A percentile compares a stretch with the other conserved stretches of the same genome.
These are phyloP conservation scores for Bremia lactucae DNA, from an alignment of 352 stramenopile genomes.

Conservation along the genomic window DNA sequence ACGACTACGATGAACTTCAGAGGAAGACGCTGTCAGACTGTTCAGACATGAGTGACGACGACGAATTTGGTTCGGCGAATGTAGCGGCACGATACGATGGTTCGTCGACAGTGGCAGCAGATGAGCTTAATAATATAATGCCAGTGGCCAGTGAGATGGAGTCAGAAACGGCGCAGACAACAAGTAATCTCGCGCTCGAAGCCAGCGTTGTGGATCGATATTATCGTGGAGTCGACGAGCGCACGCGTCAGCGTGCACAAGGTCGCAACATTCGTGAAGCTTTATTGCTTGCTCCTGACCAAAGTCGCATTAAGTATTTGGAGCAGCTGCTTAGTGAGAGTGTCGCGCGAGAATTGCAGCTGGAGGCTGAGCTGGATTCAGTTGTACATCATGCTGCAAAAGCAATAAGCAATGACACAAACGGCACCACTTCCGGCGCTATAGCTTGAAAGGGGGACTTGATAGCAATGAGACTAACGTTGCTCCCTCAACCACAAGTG, in stretches of 20 bases:
- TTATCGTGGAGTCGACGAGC: constrained; percentile 49
- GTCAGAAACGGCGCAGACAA: constrained; percentile 10
- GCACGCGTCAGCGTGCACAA: constrained; percentile 66
- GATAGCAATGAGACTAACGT: constrained; percentile 15
- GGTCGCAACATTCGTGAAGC: constrained; percentile 70
- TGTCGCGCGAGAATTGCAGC: constrained; percentile 70
- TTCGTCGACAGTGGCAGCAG: constrained; percentile 19
- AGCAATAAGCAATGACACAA: constrained; percentile 1
- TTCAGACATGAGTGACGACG: constrained; percentile 76
- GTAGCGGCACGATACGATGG: constrained; percentile 26
- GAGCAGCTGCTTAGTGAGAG: constrained; percentile 78
- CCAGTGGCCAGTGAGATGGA: constrained; percentile 21
- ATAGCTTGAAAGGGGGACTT: not conserved
- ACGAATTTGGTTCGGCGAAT: constrained; percentile 39
- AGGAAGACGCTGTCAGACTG: constrained; percentile 62
- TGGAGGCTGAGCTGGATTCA: constrained; percentile 70
- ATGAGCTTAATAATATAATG: constrained; percentile 22
- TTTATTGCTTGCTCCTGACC: constrained; percentile 58
- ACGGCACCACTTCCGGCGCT: constrained; percentile 4
- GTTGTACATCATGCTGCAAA: constrained; percentile 31
- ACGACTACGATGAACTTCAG: constrained; percentile 71
- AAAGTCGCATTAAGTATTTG: constrained; percentile 82
- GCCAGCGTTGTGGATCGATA: constrained; percentile 44
- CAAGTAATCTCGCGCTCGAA: constrained; percentile 24
- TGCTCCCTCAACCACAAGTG: constrained; percentile 10